Evolutionary conservation across 176 grass and related monocot genomes (phyloP).

Genomic region (Chrysopogon serrulatus): DNA sequence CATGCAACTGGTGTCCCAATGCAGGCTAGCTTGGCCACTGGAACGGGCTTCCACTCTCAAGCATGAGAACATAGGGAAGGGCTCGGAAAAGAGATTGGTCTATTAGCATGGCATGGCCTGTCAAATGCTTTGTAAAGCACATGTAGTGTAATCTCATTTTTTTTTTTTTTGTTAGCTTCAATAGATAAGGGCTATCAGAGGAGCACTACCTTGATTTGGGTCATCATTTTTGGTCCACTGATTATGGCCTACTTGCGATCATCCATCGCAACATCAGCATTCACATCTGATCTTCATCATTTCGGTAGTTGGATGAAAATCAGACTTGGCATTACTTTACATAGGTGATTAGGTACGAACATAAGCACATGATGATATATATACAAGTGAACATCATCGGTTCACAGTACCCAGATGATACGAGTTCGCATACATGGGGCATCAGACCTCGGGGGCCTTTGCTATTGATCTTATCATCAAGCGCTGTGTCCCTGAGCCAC

Average conservation of each 20-base stretch:
- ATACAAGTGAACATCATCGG: background rate
- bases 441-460: background rate
- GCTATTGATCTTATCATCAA: conserved; percentile 27
- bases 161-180: conserved; percentile 19
- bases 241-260: background rate
- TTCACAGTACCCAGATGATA: background rate
- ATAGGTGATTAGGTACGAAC: background rate
- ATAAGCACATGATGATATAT: background rate
- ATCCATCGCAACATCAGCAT: background rate
- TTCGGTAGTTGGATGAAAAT: background rate
- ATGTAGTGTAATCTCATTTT: conserved; percentile 20
- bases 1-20: background rate
- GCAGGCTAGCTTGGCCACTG: conserved; percentile 28
- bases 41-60: background rate
- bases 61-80: background rate
- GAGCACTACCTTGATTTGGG: background rate
- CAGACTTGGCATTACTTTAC: background rate
- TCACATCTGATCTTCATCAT: conserved; percentile 11
- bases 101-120: background rate
- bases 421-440: background rate
- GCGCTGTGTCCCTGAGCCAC: conserved; percentile 49
- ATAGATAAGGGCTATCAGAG: conserved; percentile 8
- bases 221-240: conserved; percentile 25
- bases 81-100: background rate
- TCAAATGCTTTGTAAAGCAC: conserved; percentile 4